Evolutionary conservation across 371 early-diverging fungal species (phyloP).

Genomic region (Apophysomyces ossiformis): DNA sequence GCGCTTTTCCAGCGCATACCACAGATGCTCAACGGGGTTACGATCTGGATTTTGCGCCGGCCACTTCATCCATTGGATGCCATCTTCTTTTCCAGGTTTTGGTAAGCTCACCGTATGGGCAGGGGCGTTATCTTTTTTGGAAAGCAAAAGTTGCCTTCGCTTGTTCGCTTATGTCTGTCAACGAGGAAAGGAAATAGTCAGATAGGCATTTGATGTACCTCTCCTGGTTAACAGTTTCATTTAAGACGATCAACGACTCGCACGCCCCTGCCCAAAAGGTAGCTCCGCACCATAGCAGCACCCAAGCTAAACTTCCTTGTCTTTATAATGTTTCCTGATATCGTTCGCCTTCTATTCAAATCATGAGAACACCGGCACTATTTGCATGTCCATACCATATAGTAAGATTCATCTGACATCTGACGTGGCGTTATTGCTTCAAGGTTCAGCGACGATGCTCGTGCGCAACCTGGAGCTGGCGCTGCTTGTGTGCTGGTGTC

Average conservation of each 20-base stretch:
- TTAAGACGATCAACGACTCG: not conserved
- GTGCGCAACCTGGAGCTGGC: not conserved
- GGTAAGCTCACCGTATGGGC: too few relatives aligned
- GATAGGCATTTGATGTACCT: not conserved
- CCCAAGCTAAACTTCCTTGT: not conserved
- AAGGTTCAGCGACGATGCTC: not conserved
- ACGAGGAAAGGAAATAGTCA: not conserved
- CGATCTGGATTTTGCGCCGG: slow-evolving; percentile 41
- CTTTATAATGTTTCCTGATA: not conserved
- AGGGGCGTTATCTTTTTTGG: slow-evolving; percentile 22
- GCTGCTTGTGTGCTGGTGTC: not conserved
- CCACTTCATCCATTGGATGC: slow-evolving; percentile 28
- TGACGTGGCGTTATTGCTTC: not conserved
- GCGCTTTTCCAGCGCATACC: not conserved
- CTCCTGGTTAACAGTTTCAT: not conserved
- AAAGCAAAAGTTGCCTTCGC: slow-evolving; percentile 22
- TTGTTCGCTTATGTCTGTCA: slow-evolving; percentile 14
- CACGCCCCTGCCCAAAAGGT: not conserved
- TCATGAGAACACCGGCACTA: not conserved
- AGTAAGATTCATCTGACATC: not conserved
- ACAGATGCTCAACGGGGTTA: slow-evolving; percentile 36
- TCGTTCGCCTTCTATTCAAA: too few relatives aligned
- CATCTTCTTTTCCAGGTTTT: slow-evolving; percentile 12
- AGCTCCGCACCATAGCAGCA: slow-evolving; percentile 4
- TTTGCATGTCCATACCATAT: not conserved